A percentile compares a stretch with the other conserved stretches of the same genome.
Evolutionary conservation across 2,329 filamentous ascomycete species (phyloP).

Genomic region (Ceratocystis eucalypticola): DNA sequence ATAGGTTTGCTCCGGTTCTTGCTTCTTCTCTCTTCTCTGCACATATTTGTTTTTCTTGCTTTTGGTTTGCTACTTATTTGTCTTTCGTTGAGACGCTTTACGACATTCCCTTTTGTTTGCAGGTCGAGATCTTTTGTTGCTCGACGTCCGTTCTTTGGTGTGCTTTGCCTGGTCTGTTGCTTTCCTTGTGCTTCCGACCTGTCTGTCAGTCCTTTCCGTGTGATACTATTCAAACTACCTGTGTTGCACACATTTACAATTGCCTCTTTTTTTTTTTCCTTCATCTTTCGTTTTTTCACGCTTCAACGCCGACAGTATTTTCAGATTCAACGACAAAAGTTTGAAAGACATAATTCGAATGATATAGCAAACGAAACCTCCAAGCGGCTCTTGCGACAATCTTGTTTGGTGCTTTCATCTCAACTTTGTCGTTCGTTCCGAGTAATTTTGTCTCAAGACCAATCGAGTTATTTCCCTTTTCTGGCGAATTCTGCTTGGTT

Average conservation of each 20-base stretch:
- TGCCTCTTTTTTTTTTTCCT: background rate
- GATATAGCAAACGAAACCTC: background rate
- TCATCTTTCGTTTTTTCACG: background rate
- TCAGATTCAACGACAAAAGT: background rate
- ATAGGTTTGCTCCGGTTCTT: background rate
- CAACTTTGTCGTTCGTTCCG: constrained; percentile 10
- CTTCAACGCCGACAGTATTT: background rate
- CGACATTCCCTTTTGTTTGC: background rate
- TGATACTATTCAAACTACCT: background rate
- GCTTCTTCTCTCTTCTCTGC: background rate
- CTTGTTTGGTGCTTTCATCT: constrained; percentile 19
- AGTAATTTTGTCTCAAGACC: background rate
- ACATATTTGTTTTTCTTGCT: background rate
- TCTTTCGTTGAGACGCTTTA: background rate
- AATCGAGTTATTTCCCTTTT: background rate
- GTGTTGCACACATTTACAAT: constrained; percentile 1
- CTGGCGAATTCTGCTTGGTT: too few species aligned
- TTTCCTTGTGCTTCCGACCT: constrained; percentile 5
- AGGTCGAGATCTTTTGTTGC: constrained; percentile 14
- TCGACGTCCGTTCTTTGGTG: constrained; percentile 19
- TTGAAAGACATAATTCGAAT: background rate
- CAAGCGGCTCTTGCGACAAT: constrained; percentile 9
- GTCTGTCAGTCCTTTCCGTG: constrained; percentile 7
- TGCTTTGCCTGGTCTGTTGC: background rate
- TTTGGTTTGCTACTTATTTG: background rate